Evolutionary conservation across 1,284 basidiomycete species (phyloP).

Genomic region (Cryptococcus sp.): DNA sequence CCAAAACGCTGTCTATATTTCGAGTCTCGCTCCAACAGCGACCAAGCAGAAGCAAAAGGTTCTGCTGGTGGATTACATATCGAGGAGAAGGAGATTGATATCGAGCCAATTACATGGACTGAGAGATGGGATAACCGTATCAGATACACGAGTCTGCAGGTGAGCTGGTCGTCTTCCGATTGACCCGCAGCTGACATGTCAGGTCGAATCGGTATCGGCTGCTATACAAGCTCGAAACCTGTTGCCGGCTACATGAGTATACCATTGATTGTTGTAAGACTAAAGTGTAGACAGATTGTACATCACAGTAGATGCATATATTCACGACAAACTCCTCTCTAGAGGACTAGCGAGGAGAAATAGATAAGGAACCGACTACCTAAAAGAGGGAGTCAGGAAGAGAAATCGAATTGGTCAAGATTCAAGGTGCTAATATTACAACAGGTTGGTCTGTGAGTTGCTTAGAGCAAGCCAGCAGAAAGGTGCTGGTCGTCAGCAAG

Average conservation of each 20-base stretch:
- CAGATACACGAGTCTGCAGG: conserved; percentile 74
- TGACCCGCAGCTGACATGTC: neutral
- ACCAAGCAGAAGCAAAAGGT: conserved; percentile 72
- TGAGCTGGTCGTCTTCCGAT: conserved; percentile 37
- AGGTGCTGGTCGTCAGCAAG: neutral
- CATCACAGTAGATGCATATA: too few relatives aligned
- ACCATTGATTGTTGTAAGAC: too few relatives aligned
- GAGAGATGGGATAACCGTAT: conserved; percentile 91
- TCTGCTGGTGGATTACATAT: conserved; percentile 81
- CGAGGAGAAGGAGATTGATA: conserved; percentile 64
- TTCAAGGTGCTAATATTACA: too few relatives aligned
- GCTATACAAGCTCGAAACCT: conserved; percentile 19
- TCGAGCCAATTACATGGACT: conserved; percentile 79
- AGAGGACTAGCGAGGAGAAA: too few relatives aligned
- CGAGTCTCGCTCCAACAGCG: conserved; percentile 57
- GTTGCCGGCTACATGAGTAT: conserved; percentile 3
- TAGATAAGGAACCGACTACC: too few relatives aligned
- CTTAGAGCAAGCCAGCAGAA: neutral
- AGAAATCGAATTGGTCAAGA: too few relatives aligned
- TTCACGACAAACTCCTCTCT: too few relatives aligned
- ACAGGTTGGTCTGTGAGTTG: too few relatives aligned
- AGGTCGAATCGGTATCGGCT: conserved; percentile 27
- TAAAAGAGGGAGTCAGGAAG: too few relatives aligned
- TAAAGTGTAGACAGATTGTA: too few relatives aligned
- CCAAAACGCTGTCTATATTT: conserved; percentile 90